These are phyloP conservation scores for Heritiera fomes DNA, from an alignment of 345 rosid species.

Conservation along the genomic window DNA sequence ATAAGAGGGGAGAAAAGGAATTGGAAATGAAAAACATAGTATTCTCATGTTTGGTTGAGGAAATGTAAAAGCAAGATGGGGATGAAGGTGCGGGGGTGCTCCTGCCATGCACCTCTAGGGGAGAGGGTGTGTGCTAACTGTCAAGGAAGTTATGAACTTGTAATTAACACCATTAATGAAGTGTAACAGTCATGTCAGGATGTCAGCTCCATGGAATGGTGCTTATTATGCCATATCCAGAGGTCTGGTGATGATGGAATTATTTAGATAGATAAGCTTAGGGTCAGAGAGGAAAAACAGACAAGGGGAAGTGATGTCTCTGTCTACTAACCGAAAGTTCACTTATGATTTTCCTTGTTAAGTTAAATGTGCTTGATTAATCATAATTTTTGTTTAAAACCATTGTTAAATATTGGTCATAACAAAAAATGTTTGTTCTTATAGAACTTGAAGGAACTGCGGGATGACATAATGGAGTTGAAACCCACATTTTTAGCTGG, in stretches of 20 bases:
- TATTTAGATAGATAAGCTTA: not conserved
- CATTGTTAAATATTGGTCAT: not conserved
- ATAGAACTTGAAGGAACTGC: constrained; percentile 81
- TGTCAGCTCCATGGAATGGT: not conserved
- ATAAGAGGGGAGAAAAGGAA: not conserved
- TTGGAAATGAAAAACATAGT: not conserved
- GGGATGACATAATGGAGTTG: constrained; percentile 81
- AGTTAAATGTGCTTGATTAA: not conserved
- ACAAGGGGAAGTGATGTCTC: too few species aligned
- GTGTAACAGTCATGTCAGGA: not conserved
- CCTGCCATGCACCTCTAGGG: not conserved
- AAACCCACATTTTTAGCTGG: constrained; percentile 91
- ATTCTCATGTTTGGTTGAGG: not conserved
- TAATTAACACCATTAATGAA: not conserved
- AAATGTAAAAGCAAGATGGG: not conserved
- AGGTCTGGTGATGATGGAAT: not conserved
- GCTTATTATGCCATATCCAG: not conserved
- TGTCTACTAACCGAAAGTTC: not conserved
- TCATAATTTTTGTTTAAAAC: not conserved
- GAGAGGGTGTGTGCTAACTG: not conserved
- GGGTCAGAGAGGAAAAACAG: not conserved
- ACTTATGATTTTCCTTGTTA: not conserved
- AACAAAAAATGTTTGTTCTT: constrained; percentile 3
- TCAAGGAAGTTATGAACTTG: constrained; percentile 1
- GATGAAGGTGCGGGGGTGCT: not conserved